Evolutionary conservation across 2,329 filamentous ascomycete species (phyloP).

Genomic region (Epichloe gansuensis): DNA sequence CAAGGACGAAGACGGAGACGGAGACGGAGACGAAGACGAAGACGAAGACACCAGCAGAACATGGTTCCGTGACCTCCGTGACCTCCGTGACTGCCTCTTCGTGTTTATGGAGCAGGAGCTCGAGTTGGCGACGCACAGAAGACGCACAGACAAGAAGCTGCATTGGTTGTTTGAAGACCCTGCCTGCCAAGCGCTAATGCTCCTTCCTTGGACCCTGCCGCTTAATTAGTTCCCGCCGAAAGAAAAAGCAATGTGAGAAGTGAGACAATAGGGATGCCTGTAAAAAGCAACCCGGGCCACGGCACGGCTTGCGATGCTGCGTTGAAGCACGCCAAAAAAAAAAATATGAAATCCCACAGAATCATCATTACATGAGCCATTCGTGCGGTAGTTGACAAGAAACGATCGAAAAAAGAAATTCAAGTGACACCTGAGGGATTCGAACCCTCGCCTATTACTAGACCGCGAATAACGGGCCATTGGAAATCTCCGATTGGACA

Average conservation of each 20-base stretch:
- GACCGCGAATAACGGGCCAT: conserved; percentile 10
- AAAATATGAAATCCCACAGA: neutral
- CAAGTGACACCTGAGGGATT: conserved; percentile 19
- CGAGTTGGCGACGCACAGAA: neutral
- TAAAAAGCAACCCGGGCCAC: neutral
- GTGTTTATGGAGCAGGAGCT: neutral
- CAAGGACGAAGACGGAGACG: too few species aligned
- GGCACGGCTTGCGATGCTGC: too few species aligned
- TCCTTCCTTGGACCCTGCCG: neutral
- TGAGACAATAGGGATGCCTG: neutral
- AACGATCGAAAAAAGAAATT: neutral
- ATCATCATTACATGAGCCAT: neutral
- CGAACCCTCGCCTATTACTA: conserved; percentile 20
- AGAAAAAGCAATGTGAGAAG: neutral
- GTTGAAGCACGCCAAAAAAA: too few species aligned
- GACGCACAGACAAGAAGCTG: neutral
- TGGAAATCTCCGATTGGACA: fast-evolving
- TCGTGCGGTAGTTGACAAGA: neutral
- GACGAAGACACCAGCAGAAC: too few species aligned
- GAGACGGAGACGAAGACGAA: too few species aligned
- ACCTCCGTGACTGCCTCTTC: too few species aligned
- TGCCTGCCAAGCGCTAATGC: too few species aligned
- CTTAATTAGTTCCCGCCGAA: neutral
- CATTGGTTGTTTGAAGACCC: too few species aligned
- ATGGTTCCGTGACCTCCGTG: too few species aligned